Evolutionary conservation across 2,329 filamentous ascomycete genomes (phyloP).

Genomic region (Stemphylium vesicarium): DNA sequence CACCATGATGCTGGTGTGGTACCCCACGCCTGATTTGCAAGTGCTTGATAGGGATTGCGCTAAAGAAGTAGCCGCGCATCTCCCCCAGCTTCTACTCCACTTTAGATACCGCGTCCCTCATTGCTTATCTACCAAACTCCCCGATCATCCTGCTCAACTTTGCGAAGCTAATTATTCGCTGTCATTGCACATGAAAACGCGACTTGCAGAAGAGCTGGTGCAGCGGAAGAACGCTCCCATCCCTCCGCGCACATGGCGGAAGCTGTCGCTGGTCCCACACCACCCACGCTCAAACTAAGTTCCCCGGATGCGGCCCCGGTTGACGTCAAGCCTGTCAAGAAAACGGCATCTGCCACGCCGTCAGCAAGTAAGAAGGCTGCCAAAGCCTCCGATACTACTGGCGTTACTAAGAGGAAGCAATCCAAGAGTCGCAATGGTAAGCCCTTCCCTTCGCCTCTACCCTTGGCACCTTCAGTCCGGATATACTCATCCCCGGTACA

Average conservation of each 20-base stretch:
- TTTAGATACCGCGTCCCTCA: constrained; percentile 30
- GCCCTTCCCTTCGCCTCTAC: constrained; percentile 29
- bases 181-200: constrained; percentile 6
- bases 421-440: constrained; percentile 78
- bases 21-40: constrained; percentile 22
- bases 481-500: not conserved
- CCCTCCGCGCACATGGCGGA: constrained; percentile 54
- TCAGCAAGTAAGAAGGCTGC: constrained; percentile 30
- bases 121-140: constrained; percentile 17
- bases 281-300: constrained; percentile 47
- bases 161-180: constrained; percentile 2
- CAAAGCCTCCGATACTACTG: constrained; percentile 42
- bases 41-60: constrained; percentile 12
- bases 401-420: constrained; percentile 68
- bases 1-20: constrained; percentile 1
- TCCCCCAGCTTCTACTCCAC: constrained; percentile 35
- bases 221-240: constrained; percentile 13
- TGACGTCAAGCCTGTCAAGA: constrained; percentile 22
- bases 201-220: constrained; percentile 23
- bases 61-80: constrained; percentile 17
- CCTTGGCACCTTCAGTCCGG: not conserved
- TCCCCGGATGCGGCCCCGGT: constrained; percentile 16
- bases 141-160: not conserved
- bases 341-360: constrained; percentile 28
- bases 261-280: constrained; percentile 66